Percentiles rank a stretch among this genome's conserved stretches.
Conservation (phyloP, 2,329 filamentous ascomycete genomes). For the Colletotrichum aenigma region DNA sequence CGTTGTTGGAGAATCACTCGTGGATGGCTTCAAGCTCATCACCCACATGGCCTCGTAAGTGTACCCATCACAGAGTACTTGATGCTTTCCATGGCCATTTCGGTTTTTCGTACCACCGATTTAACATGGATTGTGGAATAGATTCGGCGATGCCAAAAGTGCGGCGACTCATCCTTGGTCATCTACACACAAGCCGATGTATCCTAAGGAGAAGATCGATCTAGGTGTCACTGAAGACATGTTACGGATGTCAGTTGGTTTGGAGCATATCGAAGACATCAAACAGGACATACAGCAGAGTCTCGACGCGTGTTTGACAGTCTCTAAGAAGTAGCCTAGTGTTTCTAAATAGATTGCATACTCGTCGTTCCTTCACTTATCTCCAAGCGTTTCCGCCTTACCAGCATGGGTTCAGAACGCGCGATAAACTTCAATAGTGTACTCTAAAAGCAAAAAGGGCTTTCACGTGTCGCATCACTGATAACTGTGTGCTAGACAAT, state of each 20-base stretch:
- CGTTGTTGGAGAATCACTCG: neutral
- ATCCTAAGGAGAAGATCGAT: neutral
- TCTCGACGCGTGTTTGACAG: neutral
- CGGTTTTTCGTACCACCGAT: neutral
- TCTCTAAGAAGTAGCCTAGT: neutral
- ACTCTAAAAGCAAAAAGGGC: accelerated
- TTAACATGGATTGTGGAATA: neutral
- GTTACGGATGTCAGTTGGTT: neutral
- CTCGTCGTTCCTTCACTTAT: accelerated
- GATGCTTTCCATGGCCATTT: neutral
- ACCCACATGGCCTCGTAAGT: neutral
- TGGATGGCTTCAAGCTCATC: neutral
- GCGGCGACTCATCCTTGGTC: neutral
- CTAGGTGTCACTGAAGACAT: neutral
- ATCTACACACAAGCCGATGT: neutral
- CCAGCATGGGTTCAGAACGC: neutral
- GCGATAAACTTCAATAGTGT: neutral
- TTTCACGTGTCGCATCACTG: neutral
- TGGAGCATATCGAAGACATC: neutral
- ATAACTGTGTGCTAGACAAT: accelerated
- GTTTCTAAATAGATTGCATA: neutral
- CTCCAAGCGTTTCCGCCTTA: accelerated
- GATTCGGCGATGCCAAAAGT: neutral
- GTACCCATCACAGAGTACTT: neutral
- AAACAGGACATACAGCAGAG: neutral